Percentiles rank a stretch among this genome's conserved stretches.
phyloP scores from a whole-genome alignment of 352 stramenopile genomes.

The Phytophthora pisi region DNA sequence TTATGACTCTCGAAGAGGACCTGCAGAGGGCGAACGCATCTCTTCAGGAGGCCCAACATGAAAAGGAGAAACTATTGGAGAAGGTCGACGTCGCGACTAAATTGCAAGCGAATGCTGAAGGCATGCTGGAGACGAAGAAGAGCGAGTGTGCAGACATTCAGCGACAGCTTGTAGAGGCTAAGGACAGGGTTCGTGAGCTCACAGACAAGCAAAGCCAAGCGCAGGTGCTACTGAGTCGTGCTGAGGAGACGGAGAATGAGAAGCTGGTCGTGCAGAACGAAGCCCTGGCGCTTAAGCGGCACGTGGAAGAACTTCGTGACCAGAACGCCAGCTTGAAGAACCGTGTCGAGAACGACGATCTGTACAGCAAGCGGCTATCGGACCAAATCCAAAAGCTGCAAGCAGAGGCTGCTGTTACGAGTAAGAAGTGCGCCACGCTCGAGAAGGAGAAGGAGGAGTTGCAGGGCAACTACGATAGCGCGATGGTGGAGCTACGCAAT shows the following conservation, averaged over 20 bases:
- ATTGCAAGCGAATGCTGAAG: slow-evolving; percentile 47
- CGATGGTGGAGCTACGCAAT: slow-evolving; percentile 58
- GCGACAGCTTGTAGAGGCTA: slow-evolving; percentile 49
- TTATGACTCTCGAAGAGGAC: slow-evolving; percentile 66
- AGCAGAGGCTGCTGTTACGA: slow-evolving; percentile 38
- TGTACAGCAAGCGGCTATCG: slow-evolving; percentile 49
- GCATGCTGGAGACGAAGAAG: slow-evolving; percentile 65
- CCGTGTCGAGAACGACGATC: slow-evolving; percentile 52
- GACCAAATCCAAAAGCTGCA: slow-evolving; percentile 62
- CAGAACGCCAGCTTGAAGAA: slow-evolving; percentile 64
- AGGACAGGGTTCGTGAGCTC: slow-evolving; percentile 52
- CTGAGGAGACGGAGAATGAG: slow-evolving; percentile 69
- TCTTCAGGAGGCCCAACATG: slow-evolving; percentile 40
- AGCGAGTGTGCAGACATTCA: slow-evolving; percentile 47
- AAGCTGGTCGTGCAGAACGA: slow-evolving; percentile 74
- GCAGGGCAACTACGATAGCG: slow-evolving; percentile 58
- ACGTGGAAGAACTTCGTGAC: slow-evolving; percentile 72
- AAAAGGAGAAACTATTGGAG: slow-evolving; percentile 58
- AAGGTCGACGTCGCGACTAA: slow-evolving; percentile 43
- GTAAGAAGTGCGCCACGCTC: slow-evolving; percentile 38
- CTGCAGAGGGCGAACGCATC: slow-evolving; percentile 49
- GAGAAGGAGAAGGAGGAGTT: slow-evolving; percentile 65
- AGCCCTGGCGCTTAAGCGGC: slow-evolving; percentile 53
- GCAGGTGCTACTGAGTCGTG: slow-evolving; percentile 46
- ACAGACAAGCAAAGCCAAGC: slow-evolving; percentile 45